Evolutionary conservation across 371 early-diverging fungal species (phyloP).

Genomic region (Mucor saturninus): DNA sequence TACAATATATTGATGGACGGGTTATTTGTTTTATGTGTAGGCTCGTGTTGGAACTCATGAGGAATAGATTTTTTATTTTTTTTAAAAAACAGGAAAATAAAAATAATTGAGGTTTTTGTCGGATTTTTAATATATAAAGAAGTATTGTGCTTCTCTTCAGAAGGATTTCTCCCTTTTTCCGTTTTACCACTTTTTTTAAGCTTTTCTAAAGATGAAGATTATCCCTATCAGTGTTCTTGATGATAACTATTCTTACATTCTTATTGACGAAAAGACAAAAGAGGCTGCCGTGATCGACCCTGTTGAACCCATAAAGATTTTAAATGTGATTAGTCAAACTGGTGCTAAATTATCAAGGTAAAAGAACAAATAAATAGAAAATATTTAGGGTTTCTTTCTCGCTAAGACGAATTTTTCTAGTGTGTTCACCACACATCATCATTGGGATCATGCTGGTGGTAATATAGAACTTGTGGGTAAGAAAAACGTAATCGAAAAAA

Average conservation of each 20-base stretch:
- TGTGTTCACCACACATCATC: constrained; percentile 42
- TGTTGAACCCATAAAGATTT: constrained; percentile 60
- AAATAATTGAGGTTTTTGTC: neutral
- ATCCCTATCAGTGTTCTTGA: constrained; percentile 47
- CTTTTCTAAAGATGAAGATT: constrained; percentile 29
- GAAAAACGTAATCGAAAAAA: neutral
- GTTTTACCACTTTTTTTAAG: neutral
- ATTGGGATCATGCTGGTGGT: constrained; percentile 84
- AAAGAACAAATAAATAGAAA: neutral
- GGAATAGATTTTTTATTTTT: neutral
- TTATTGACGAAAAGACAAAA: constrained; percentile 71
- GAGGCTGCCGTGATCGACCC: constrained; percentile 67
- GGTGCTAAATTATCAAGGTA: constrained; percentile 58
- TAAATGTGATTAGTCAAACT: constrained; percentile 46
- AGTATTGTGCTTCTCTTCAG: neutral
- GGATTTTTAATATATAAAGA: neutral
- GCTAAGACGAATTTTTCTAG: neutral
- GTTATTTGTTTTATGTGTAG: constrained; percentile 10
- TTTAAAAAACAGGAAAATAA: neutral
- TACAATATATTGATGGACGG: neutral
- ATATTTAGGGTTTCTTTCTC: neutral
- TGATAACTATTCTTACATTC: constrained; percentile 85
- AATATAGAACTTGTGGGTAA: constrained; percentile 57
- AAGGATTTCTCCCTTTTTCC: neutral
- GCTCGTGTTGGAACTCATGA: constrained; percentile 31